Evolutionary conservation across 495 filamentous ascomycete species (phyloP).

Genomic region (Penicillium antarcticum): DNA sequence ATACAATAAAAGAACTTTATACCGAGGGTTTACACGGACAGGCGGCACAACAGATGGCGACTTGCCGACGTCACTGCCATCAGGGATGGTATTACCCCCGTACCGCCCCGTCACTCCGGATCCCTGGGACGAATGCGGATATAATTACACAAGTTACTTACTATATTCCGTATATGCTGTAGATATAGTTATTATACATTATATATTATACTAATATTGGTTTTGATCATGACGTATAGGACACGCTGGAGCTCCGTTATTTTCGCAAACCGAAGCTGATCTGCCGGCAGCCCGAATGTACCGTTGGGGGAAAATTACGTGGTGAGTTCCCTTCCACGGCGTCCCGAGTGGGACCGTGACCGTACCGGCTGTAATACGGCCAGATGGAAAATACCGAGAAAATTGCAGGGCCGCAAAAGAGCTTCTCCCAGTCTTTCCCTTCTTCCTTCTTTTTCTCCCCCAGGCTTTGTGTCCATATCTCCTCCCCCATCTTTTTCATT

Average conservation of each 20-base stretch:
- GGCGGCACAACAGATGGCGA: conserved; percentile 22
- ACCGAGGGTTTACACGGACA: conserved; percentile 6
- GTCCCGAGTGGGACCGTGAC: conserved; percentile 23
- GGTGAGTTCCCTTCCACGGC: conserved; percentile 11
- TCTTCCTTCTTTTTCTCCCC: conserved; percentile 5
- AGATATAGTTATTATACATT: too few species aligned
- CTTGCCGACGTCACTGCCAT: conserved; percentile 39
- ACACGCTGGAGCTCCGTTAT: not conserved
- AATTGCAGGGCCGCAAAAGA: conserved; percentile 16
- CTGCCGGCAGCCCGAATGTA: conserved; percentile 26
- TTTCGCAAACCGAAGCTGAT: conserved; percentile 7
- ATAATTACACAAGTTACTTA: too few species aligned
- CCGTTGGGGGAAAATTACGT: conserved; percentile 23
- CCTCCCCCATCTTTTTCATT: conserved; percentile 27
- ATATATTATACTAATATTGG: too few species aligned
- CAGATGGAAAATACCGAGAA: conserved; percentile 36
- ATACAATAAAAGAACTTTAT: conserved; percentile 1
- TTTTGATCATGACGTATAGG: too few species aligned
- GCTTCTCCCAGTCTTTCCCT: conserved; percentile 26
- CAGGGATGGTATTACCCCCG: not conserved
- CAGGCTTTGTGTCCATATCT: conserved; percentile 12
- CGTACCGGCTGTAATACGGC: conserved; percentile 42
- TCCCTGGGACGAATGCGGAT: not conserved
- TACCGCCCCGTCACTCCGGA: conserved; percentile 1
- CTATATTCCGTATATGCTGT: too few species aligned